Evolutionary conservation across 176 grass and related monocot genomes (phyloP).

Genomic region (Avena insularis): DNA sequence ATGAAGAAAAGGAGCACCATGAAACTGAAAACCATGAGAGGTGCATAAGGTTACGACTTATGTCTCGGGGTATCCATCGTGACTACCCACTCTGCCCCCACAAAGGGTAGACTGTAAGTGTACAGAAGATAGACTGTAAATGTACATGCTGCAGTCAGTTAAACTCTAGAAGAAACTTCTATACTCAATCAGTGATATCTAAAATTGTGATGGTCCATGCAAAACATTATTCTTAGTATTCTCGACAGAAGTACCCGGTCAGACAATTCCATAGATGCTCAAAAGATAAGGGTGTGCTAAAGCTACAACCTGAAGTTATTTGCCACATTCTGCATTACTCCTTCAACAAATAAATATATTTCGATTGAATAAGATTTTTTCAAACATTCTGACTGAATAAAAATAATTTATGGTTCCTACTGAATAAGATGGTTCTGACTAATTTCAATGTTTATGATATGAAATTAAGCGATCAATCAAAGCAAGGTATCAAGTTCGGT

Average conservation of each 20-base stretch:
- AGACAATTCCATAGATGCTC: background rate
- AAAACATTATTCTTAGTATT: background rate
- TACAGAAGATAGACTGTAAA: background rate
- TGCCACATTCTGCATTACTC: background rate
- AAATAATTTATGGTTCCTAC: background rate
- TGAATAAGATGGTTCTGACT: background rate
- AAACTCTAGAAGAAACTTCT: background rate
- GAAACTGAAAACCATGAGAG: background rate
- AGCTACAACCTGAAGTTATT: background rate
- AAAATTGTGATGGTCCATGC: background rate
- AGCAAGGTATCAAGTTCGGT: background rate
- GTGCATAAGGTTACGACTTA: background rate
- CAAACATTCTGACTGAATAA: background rate
- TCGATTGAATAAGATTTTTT: background rate
- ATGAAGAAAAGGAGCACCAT: background rate
- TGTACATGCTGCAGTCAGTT: background rate
- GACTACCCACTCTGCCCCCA: background rate
- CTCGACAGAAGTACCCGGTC: background rate
- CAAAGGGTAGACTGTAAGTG: background rate
- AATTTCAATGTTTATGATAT: background rate
- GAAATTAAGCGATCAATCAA: background rate
- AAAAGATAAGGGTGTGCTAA: background rate
- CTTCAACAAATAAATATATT: constrained; percentile 1
- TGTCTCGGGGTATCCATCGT: background rate
- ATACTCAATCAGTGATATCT: background rate